Conservation (phyloP, 768 basidiomycete species). For the Leccinellum luteum region DNA sequence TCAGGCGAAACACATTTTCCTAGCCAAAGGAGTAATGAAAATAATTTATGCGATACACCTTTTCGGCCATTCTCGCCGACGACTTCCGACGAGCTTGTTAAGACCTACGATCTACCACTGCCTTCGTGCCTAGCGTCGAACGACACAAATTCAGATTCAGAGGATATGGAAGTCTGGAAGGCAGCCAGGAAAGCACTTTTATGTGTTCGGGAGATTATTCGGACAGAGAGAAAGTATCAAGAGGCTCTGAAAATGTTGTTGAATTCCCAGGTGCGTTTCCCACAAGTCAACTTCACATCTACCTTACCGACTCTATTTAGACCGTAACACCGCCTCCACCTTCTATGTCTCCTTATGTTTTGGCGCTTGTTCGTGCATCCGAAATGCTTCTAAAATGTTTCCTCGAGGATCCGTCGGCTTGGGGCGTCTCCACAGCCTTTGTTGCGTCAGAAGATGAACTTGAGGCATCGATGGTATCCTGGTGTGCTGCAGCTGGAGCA, state of each 20-base stretch:
- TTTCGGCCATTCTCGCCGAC: not conserved
- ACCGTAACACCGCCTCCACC: conserved; percentile 45
- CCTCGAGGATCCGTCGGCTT: conserved; percentile 61
- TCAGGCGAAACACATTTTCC: not conserved
- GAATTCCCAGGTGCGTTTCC: conserved; percentile 32
- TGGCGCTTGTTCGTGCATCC: conserved; percentile 49
- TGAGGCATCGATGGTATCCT: conserved; percentile 54
- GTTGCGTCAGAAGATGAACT: conserved; percentile 50
- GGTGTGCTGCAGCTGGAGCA: conserved; percentile 35
- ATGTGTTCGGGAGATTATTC: conserved; percentile 47
- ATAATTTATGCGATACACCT: not conserved
- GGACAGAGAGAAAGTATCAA: conserved; percentile 46
- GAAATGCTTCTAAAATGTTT: conserved; percentile 48
- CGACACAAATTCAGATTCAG: conserved; percentile 9
- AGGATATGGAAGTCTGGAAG: conserved; percentile 34
- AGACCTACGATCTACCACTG: not conserved
- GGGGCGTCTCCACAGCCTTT: conserved; percentile 63
- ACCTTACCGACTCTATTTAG: conserved; percentile 20
- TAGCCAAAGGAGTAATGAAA: not conserved
- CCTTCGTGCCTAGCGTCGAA: conserved; percentile 3
- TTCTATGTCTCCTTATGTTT: conserved; percentile 50
- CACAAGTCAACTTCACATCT: not conserved
- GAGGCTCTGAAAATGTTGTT: conserved; percentile 37
- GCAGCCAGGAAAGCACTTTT: conserved; percentile 40
- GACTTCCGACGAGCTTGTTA: not conserved